Percentiles rank a stretch among this genome's conserved stretches.
Evolutionary conservation across 225 moss, liverwort and hornwort species (phyloP).

Genomic region (Straminergon stramineum): DNA sequence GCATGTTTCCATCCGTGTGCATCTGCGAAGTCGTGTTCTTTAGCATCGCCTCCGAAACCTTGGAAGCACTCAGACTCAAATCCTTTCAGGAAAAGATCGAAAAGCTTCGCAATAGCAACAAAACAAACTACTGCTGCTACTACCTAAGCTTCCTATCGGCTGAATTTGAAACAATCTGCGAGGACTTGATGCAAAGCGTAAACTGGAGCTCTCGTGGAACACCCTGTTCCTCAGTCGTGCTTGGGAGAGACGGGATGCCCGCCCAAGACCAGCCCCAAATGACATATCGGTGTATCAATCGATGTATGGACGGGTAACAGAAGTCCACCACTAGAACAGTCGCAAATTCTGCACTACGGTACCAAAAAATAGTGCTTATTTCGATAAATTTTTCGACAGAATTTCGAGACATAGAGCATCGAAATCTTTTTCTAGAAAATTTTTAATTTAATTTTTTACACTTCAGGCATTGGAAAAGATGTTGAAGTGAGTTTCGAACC

Average conservation of each 20-base stretch:
- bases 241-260: not conserved
- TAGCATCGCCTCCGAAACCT: conserved; percentile 51
- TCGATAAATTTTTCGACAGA: not conserved
- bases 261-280: not conserved
- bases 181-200: not conserved
- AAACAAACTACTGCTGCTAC: not conserved
- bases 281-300: not conserved
- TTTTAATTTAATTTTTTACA: not conserved
- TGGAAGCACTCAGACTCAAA: not conserved
- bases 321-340: not conserved
- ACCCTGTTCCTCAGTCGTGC: not conserved
- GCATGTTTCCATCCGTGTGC: conserved; percentile 67
- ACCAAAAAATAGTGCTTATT: not conserved
- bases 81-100: not conserved
- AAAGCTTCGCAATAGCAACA: not conserved
- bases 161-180: not conserved
- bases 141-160: not conserved
- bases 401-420: not conserved
- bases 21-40: conserved; percentile 71
- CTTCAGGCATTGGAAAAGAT: not conserved
- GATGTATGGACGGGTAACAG: not conserved
- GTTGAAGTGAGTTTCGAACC: rapidly evolving
- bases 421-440: not conserved
- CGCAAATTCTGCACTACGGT: not conserved
- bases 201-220: not conserved